A percentile compares a stretch with the other conserved stretches of the same genome.
Conservation (phyloP, 805 yeast genomes). For the Starmerella stigmatis region DNA sequence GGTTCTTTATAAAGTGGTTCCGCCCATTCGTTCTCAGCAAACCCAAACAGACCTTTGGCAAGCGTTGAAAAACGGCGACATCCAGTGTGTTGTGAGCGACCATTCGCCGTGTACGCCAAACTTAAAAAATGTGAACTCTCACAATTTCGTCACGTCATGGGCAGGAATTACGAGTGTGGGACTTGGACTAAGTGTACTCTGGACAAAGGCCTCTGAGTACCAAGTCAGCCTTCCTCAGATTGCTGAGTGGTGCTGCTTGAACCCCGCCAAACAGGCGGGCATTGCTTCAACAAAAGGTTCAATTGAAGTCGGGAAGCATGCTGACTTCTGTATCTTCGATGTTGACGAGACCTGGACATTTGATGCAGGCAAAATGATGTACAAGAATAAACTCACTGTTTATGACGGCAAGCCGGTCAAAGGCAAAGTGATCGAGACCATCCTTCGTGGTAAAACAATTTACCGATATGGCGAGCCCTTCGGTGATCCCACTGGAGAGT, state of each 20-base stretch:
- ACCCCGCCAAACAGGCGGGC: slow-evolving; percentile 82
- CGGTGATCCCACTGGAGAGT: slow-evolving; percentile 18
- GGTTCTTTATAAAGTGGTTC: slow-evolving; percentile 87
- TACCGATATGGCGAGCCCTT: slow-evolving; percentile 34
- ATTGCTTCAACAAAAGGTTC: slow-evolving; percentile 60
- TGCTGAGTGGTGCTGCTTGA: slow-evolving; percentile 66
- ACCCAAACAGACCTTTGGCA: slow-evolving; percentile 70
- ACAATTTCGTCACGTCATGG: slow-evolving; percentile 90
- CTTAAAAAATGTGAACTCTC: slow-evolving; percentile 65
- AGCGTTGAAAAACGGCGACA: slow-evolving; percentile 54
- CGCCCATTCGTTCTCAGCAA: slow-evolving; percentile 72
- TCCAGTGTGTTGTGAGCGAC: slow-evolving; percentile 83
- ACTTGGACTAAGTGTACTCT: slow-evolving; percentile 70
- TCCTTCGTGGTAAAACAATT: slow-evolving; percentile 64
- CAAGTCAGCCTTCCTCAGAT: slow-evolving; percentile 48
- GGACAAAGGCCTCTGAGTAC: slow-evolving; percentile 50
- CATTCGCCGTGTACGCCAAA: slow-evolving; percentile 96
- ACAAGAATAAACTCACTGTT: slow-evolving; percentile 83
- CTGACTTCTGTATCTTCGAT: slow-evolving; percentile 79
- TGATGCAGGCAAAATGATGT: slow-evolving; percentile 36
- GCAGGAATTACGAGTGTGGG: slow-evolving; percentile 95
- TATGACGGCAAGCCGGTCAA: slow-evolving; percentile 58
- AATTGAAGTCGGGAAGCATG: slow-evolving; percentile 67
- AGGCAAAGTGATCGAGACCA: slow-evolving; percentile 72
- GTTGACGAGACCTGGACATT: slow-evolving; percentile 41